Conservation (phyloP, 2,329 filamentous ascomycete genomes). For the Talaromyces amestolkiae region DNA sequence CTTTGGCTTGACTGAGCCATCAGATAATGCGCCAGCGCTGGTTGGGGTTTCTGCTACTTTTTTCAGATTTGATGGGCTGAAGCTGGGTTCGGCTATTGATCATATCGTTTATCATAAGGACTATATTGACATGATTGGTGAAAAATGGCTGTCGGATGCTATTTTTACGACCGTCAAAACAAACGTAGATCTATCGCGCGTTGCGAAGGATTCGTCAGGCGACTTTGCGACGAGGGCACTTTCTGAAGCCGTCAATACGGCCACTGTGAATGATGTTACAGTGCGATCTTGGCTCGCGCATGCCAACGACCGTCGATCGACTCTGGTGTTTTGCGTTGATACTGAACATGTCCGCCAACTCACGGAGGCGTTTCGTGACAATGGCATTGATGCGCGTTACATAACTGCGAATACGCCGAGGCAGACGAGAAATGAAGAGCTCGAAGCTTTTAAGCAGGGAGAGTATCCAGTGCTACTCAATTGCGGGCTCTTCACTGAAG, state of each 20-base stretch:
- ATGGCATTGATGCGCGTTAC: conserved; percentile 78
- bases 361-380: conserved; percentile 69
- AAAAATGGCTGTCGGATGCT: conserved; percentile 90
- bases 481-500: conserved; percentile 94
- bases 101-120: conserved; percentile 95
- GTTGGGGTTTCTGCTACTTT: conserved; percentile 87
- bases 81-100: conserved; percentile 80
- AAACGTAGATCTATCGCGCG: conserved; percentile 71
- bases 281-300: conserved; percentile 83
- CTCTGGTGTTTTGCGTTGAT: conserved; percentile 92
- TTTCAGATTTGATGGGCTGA: conserved; percentile 78
- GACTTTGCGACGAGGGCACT: conserved; percentile 81
- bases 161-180: conserved; percentile 90
- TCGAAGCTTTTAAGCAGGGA: conserved; percentile 72
- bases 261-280: conserved; percentile 75
- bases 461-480: conserved; percentile 88
- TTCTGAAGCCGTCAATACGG: conserved; percentile 78
- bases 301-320: conserved; percentile 72
- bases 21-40: conserved; percentile 59
- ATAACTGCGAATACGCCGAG: conserved; percentile 80
- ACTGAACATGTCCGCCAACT: conserved; percentile 74
- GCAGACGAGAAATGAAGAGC: conserved; percentile 63
- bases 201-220: conserved; percentile 63
- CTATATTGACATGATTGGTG: conserved; percentile 76
- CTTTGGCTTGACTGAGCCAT: conserved; percentile 65